Conservation (phyloP, 2,329 filamentous ascomycete species). For the Cryphonectria carpinicola region DNA sequence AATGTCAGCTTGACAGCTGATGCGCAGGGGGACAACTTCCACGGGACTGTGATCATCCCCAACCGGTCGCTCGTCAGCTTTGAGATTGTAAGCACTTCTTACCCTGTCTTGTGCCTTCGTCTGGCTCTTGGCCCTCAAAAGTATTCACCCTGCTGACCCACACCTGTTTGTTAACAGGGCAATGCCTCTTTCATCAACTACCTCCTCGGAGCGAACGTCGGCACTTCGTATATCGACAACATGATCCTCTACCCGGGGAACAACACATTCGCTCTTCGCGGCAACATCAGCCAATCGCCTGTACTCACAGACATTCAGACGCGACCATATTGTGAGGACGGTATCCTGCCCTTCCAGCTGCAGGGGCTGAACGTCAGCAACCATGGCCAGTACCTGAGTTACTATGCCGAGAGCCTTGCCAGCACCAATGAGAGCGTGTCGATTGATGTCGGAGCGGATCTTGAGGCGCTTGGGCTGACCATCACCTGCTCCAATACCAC, state of each 20-base stretch:
- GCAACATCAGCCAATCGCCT: conserved; percentile 53
- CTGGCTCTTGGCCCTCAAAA: not conserved
- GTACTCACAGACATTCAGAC: conserved; percentile 50
- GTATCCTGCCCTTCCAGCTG: conserved; percentile 59
- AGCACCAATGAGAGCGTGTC: conserved; percentile 54
- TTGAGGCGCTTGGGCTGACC: conserved; percentile 34
- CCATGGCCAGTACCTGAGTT: conserved; percentile 55
- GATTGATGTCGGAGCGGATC: conserved; percentile 54
- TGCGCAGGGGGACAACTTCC: conserved; percentile 61
- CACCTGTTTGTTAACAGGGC: conserved; percentile 47
- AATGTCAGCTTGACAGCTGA: conserved; percentile 47
- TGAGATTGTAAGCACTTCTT: conserved; percentile 56
- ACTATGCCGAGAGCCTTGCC: conserved; percentile 60
- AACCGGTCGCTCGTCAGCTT: conserved; percentile 68
- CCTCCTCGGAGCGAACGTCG: conserved; percentile 55
- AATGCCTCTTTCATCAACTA: conserved; percentile 65
- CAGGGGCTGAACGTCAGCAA: conserved; percentile 56
- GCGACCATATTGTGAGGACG: conserved; percentile 56
- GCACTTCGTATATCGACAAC: conserved; percentile 60
- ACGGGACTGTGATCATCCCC: conserved; percentile 61
- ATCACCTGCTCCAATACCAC: conserved; percentile 23
- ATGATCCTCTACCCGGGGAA: conserved; percentile 61
- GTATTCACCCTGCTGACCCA: not conserved
- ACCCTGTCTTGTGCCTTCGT: not conserved
- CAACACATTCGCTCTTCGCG: conserved; percentile 60